Percentiles rank a stretch among this genome's conserved stretches.
Conservation (phyloP, 2,329 filamentous ascomycete species). For the Pleomassaria siparia region DNA sequence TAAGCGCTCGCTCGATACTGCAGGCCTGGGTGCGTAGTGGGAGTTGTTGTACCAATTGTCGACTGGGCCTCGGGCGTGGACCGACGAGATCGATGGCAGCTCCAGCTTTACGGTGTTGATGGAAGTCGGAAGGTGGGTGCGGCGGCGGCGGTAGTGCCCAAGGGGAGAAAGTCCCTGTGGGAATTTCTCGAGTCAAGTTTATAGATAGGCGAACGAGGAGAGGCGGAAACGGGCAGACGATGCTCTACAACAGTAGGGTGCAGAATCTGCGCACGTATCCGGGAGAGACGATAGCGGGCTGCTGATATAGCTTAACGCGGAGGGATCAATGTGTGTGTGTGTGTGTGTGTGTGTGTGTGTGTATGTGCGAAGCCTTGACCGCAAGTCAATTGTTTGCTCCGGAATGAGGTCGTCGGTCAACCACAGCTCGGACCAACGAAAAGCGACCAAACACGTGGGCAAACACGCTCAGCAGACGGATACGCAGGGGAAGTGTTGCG, state of each 20-base stretch:
- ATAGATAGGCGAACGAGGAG: constrained; percentile 29
- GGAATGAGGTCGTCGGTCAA: constrained; percentile 17
- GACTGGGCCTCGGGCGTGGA: constrained; percentile 75
- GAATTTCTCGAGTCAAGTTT: constrained; percentile 21
- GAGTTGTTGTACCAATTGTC: constrained; percentile 74
- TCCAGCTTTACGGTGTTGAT: constrained; percentile 84
- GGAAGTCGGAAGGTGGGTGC: constrained; percentile 14
- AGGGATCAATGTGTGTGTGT: constrained; percentile 13
- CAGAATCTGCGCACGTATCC: constrained; percentile 33
- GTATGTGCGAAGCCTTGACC: constrained; percentile 34
- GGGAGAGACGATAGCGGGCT: constrained; percentile 25
- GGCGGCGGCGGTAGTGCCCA: constrained; percentile 19
- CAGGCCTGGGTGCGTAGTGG: constrained; percentile 64
- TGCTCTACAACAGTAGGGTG: constrained; percentile 31
- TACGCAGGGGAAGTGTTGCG: constrained; percentile 6
- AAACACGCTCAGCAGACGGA: constrained; percentile 24
- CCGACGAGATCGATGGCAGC: constrained; percentile 83
- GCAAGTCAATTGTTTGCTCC: constrained; percentile 42
- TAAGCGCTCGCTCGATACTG: constrained; percentile 72
- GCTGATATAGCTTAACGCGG: constrained; percentile 29
- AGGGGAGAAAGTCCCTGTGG: constrained; percentile 12
- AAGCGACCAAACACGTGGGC: constrained; percentile 31
- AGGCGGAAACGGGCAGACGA: constrained; percentile 18
- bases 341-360: no score
- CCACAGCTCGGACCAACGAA: constrained; percentile 26